Percentiles rank a stretch among this genome's conserved stretches.
Conservation (phyloP, 164 flowering plant genomes). For the Protea cynaroides region DNA sequence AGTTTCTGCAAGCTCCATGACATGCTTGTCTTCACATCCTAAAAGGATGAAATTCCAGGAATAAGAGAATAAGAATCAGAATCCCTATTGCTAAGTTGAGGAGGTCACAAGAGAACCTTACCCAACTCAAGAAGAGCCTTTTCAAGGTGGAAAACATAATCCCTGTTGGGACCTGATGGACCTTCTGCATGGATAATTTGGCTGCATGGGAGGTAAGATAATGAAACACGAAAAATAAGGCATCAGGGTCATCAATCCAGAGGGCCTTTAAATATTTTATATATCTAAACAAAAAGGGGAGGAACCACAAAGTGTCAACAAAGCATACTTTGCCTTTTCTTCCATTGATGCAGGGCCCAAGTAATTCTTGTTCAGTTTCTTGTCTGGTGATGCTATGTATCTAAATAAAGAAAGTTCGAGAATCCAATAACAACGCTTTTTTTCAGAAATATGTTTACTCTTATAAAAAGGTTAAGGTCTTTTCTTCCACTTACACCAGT, state of each 20-base stretch:
- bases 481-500: constrained; percentile 64
- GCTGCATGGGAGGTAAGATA: constrained; percentile 31
- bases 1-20: constrained; percentile 63
- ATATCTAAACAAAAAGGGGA: neutral
- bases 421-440: neutral
- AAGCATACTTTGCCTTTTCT: constrained; percentile 74
- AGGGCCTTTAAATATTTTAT: neutral
- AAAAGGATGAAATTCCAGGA: constrained; percentile 3
- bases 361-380: constrained; percentile 60
- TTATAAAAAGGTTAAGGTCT: too few relatives aligned
- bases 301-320: neutral
- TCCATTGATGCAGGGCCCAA: constrained; percentile 85
- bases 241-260: constrained; percentile 5
- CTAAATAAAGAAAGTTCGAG: constrained; percentile 26
- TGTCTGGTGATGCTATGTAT: constrained; percentile 82
- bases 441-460: too few relatives aligned
- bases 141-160: constrained; percentile 86
- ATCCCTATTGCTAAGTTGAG: neutral
- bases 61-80: neutral
- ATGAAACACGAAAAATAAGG: neutral
- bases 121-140: constrained; percentile 61
- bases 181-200: constrained; percentile 82
- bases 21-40: constrained; percentile 84
- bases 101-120: constrained; percentile 15
- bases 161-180: constrained; percentile 96